A percentile compares a stretch with the other conserved stretches of the same genome.
These are phyloP conservation scores for Phalaenopsis aphrodite DNA, from an alignment of 106 monocot species.

Conservation along the genomic window DNA sequence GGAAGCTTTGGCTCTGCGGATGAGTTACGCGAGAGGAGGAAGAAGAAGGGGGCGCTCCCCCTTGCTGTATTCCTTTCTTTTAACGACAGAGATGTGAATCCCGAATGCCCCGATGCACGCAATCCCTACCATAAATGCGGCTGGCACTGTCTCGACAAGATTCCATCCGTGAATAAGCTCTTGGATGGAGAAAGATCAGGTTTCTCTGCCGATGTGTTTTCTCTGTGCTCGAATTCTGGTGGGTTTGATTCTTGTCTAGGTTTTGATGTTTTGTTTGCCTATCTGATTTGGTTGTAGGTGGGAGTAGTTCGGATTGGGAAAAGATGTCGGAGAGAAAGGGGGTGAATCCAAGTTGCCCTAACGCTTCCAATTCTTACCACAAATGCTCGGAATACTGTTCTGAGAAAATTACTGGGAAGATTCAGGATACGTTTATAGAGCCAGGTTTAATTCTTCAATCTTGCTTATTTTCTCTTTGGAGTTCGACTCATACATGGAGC, in stretches of 20 bases:
- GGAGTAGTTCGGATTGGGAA: constrained; percentile 1
- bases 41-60: not conserved
- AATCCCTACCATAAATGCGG: constrained; percentile 9
- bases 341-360: not conserved
- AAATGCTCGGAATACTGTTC: not conserved
- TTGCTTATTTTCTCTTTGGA: not conserved
- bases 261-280: not conserved
- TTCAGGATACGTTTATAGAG: not conserved
- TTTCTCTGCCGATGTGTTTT: not conserved
- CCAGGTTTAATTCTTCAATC: not conserved
- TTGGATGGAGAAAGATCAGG: constrained; percentile 12
- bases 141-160: constrained; percentile 7
- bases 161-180: not conserved
- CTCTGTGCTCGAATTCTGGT: not conserved
- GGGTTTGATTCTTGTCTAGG: not conserved
- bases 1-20: not conserved
- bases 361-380: constrained; percentile 8
- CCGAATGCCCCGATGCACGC: constrained; percentile 4
- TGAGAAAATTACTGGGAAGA: constrained; percentile 4
- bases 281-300: not conserved
- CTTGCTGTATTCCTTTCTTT: constrained; percentile 2
- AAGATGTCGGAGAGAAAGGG: constrained; percentile 2
- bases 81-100: constrained; percentile 8
- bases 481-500: not conserved
- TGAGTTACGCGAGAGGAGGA: constrained; percentile 1